A percentile compares a stretch with the other conserved stretches of the same genome.
Evolutionary conservation across 1,284 basidiomycete genomes (phyloP).

Genomic region (Cronartium quercuum): DNA sequence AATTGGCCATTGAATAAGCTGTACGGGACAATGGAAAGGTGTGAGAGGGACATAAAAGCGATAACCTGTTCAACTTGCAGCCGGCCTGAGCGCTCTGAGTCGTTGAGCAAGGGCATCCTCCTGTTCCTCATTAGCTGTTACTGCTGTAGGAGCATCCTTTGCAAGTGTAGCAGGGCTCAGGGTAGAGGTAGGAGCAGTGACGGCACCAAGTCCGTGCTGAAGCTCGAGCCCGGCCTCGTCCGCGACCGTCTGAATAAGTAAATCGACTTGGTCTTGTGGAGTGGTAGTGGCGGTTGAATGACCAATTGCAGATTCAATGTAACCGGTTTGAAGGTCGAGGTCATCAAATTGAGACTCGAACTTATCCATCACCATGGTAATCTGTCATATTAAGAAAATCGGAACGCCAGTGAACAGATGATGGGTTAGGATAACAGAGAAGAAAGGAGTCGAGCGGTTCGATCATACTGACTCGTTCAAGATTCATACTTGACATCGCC

Average conservation of each 20-base stretch:
- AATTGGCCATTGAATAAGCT: too few relatives aligned
- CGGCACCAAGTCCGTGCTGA: constrained; percentile 75
- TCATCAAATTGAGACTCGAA: constrained; percentile 96
- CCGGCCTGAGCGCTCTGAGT: constrained; percentile 70
- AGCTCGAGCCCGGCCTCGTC: constrained; percentile 96
- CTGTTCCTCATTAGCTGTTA: constrained; percentile 54
- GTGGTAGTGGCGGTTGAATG: constrained; percentile 85
- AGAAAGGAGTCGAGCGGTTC: background rate
- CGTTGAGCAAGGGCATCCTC: constrained; percentile 73
- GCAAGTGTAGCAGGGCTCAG: constrained; percentile 51
- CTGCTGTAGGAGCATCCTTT: constrained; percentile 53
- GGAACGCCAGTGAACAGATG: background rate
- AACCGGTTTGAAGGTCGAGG: constrained; percentile 93
- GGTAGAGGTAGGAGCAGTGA: constrained; percentile 52
- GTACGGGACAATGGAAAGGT: too few relatives aligned
- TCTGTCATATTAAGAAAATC: constrained; percentile 56
- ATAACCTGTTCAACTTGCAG: constrained; percentile 52
- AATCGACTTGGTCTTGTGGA: constrained; percentile 95
- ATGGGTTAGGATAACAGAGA: background rate
- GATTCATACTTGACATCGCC: constrained; percentile 99
- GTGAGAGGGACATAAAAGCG: too few relatives aligned
- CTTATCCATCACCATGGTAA: constrained; percentile 98
- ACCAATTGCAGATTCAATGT: constrained; percentile 96
- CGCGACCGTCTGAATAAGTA: constrained; percentile 84
- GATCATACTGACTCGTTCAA: constrained; percentile 67